These are phyloP conservation scores for Effrenium voratum DNA, from an alignment of 73 alveolate species.

Conservation along the genomic window DNA sequence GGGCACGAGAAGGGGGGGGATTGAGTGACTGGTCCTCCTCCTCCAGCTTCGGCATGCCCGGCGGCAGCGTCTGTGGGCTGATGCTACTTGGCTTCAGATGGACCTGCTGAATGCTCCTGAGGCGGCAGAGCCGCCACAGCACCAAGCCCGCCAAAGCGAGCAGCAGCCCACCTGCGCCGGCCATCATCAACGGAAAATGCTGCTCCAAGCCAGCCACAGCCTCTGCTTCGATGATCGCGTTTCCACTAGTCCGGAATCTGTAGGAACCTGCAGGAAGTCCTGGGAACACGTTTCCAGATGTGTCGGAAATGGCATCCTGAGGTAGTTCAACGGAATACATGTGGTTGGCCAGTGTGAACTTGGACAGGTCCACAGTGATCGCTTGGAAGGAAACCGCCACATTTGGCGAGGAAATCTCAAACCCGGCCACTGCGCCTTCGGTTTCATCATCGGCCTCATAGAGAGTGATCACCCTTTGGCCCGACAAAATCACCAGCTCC, in stretches of 20 bases:
- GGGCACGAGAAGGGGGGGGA: no score
- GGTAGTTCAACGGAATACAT: slow-evolving; percentile 59
- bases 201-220: background rate
- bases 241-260: slow-evolving; percentile 11
- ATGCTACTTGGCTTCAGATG: slow-evolving; percentile 23
- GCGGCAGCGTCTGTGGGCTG: background rate
- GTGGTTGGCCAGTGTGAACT: background rate
- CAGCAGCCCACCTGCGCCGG: slow-evolving; percentile 11
- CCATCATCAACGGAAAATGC: slow-evolving; percentile 9
- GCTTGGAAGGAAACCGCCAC: slow-evolving; percentile 16
- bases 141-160: slow-evolving; percentile 17
- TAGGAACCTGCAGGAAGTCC: slow-evolving; percentile 46
- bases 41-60: background rate
- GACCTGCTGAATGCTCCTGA: background rate
- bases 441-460: background rate
- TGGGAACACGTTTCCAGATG: slow-evolving; percentile 57
- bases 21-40: slow-evolving; percentile 14
- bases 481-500: slow-evolving; percentile 35
- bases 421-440: slow-evolving; percentile 31
- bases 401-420: slow-evolving; percentile 61
- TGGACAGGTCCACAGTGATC: slow-evolving; percentile 23
- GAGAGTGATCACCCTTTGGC: background rate
- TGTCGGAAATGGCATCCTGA: slow-evolving; percentile 41
- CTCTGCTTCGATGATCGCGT: background rate
- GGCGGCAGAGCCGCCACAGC: slow-evolving; percentile 44